Evolutionary conservation across 2,329 filamentous ascomycete genomes (phyloP).

Genomic region (Ophiostoma novo-ulmi): DNA sequence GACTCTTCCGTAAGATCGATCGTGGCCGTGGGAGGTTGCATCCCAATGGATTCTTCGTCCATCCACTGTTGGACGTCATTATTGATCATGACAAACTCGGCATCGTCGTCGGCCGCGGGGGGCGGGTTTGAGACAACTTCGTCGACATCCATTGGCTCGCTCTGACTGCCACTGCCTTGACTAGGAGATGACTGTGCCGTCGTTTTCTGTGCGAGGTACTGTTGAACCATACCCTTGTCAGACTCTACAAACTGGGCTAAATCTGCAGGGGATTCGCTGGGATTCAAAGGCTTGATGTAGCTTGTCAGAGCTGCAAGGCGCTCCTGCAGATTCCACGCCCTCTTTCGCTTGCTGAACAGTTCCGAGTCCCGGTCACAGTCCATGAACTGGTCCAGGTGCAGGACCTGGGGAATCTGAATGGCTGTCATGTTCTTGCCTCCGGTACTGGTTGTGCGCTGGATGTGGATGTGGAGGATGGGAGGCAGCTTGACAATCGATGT

Average conservation of each 20-base stretch:
- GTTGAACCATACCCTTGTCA: not conserved
- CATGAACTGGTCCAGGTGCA: slow-evolving; percentile 88
- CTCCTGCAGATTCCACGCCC: slow-evolving; percentile 70
- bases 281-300: not conserved
- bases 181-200: not conserved
- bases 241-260: not conserved
- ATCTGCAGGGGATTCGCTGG: not conserved
- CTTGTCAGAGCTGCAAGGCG: slow-evolving; percentile 50
- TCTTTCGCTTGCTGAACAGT: slow-evolving; percentile 59
- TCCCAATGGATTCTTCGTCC: slow-evolving; percentile 35
- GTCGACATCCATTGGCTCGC: slow-evolving; percentile 5
- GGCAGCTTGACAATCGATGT: slow-evolving; percentile 71
- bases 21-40: not conserved
- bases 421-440: slow-evolving; percentile 70
- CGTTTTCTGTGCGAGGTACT: not conserved
- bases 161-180: not conserved
- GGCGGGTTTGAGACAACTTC: not conserved
- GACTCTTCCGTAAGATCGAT: not conserved
- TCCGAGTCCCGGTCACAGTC: slow-evolving; percentile 57
- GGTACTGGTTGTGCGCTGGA: slow-evolving; percentile 75
- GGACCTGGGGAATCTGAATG: slow-evolving; percentile 69
- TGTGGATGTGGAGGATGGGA: slow-evolving; percentile 81
- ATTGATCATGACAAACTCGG: slow-evolving; percentile 26
- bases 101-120: not conserved
- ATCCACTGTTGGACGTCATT: slow-evolving; percentile 30